A percentile compares a stretch with the other conserved stretches of the same genome.
phyloP scores from a whole-genome alignment of 148 eudicot species.

The Arbutus unedo region DNA sequence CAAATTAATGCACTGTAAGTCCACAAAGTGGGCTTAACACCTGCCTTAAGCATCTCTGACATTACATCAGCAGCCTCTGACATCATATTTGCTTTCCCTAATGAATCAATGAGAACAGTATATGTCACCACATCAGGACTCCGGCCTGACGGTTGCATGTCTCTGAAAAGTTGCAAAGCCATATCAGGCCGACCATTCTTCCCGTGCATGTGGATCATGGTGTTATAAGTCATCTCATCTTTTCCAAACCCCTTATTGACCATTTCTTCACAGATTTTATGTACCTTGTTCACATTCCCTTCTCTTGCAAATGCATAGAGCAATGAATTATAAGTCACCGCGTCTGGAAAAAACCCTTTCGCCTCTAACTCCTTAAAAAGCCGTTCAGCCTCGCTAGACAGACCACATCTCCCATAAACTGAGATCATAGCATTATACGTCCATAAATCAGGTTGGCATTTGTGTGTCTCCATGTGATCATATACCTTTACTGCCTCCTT shows the following conservation, averaged over 20 bases:
- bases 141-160: conserved; percentile 71
- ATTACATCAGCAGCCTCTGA: conserved; percentile 78
- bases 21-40: conserved; percentile 75
- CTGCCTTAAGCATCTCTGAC: conserved; percentile 83
- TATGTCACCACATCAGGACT: conserved; percentile 92
- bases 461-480: conserved; percentile 68
- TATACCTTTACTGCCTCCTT: conserved; percentile 81
- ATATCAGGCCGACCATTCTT: conserved; percentile 66
- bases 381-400: conserved; percentile 63
- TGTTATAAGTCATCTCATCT: conserved; percentile 96
- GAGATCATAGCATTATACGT: conserved; percentile 97
- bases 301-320: conserved; percentile 88
- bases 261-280: conserved; percentile 69
- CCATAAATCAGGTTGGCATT: conserved; percentile 98
- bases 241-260: conserved; percentile 71
- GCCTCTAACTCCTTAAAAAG: conserved; percentile 59
- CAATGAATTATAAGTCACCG: conserved; percentile 91
- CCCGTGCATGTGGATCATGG: conserved; percentile 93
- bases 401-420: conserved; percentile 86
- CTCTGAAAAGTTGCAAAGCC: conserved; percentile 61
- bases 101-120: conserved; percentile 80
- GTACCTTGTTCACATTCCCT: conserved; percentile 70
- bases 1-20: conserved; percentile 94
- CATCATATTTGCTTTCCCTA: conserved; percentile 83
- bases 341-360: conserved; percentile 87